Base-by-base conservation (phyloP, 2,329 filamentous ascomycete genomes). In the Trichoderma guizhouense region DNA sequence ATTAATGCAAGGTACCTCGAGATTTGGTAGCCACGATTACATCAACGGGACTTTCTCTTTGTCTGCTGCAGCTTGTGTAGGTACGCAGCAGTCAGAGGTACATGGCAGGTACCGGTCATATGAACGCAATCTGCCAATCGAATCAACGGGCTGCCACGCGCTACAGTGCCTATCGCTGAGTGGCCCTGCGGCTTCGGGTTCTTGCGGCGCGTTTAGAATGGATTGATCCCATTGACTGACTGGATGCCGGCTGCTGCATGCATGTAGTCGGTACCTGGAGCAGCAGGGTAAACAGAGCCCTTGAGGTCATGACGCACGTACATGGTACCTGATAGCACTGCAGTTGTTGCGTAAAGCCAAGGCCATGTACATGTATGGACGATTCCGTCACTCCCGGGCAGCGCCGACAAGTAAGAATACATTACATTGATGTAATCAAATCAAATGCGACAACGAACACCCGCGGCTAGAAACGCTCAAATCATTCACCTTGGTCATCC, bases 141-240 rank as follows among this genome's bases (percentile, higher is more conserved):
- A 34, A 69, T 69, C 58, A 32, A 26, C 53, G 51, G 62, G 34
- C 55, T 68, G 72, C 72, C 72, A 73, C 72, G 72, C 72, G 72
- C 39, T 67, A 68, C 72, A 53, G 57, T 63, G 68, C 26, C 68
- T 51, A 67, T 73, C 69, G 68, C 72, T 73, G 61, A 73, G 53
- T 73, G 72, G 72, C 61, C 61, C 55, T 64, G 32, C 68, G 60
- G 43, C 39, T 55, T 58, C 57, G 58, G 68, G 68, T 55, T 47
- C 53, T 69, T 28, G 34, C 66, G 66, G 66, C 66, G 66, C 66
- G 57, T 61, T 39, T 64, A 39, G 43, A 55, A 53, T 36, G 34
- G 34, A 30, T 58, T 30, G 55, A 58, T 58, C 14, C 36, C 36
- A 39, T 39, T 39, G 36, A 18, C 32, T 32, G 32, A 12, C 36